phyloP scores from a whole-genome alignment of 2,329 filamentous ascomycete species.

The Laburnicola sp. region DNA sequence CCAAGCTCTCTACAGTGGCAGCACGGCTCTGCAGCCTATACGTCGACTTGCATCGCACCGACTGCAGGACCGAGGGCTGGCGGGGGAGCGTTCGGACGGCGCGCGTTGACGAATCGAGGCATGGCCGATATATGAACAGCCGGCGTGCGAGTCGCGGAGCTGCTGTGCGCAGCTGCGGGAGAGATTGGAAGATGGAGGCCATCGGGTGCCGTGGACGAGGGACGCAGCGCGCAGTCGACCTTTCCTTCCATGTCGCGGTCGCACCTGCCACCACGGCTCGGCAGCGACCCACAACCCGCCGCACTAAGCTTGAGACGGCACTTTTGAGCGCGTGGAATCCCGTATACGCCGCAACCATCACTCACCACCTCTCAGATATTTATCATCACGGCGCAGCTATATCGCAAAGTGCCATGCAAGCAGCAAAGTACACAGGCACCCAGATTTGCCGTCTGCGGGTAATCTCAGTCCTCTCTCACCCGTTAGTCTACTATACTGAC shows the following conservation, averaged over 20 bases:
- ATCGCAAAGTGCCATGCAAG: too few species aligned
- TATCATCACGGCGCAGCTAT: too few species aligned
- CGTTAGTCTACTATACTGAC: too few species aligned
- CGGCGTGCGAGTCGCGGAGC: slow-evolving; percentile 44
- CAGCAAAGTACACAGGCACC: too few species aligned
- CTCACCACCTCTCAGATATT: too few species aligned
- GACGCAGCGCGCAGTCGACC: not conserved
- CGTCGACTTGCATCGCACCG: slow-evolving; percentile 42
- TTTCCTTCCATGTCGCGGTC: not conserved
- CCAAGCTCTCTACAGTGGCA: slow-evolving; percentile 16
- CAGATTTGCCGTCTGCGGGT: too few species aligned
- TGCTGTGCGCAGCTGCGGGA: slow-evolving; percentile 44
- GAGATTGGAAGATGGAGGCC: slow-evolving; percentile 42
- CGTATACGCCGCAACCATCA: too few species aligned
- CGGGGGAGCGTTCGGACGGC: slow-evolving; percentile 19
- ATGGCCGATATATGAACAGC: slow-evolving; percentile 41
- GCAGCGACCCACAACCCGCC: too few species aligned
- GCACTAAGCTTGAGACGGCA: too few species aligned
- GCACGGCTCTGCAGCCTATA: slow-evolving; percentile 32
- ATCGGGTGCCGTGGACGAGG: slow-evolving; percentile 26
- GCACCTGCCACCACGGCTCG: too few species aligned
- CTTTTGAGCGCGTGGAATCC: too few species aligned
- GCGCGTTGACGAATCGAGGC: slow-evolving; percentile 34
- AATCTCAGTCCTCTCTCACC: too few species aligned
- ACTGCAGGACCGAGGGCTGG: slow-evolving; percentile 33